Base-by-base conservation (phyloP, 2,329 filamentous ascomycete species). In the Diaporthe citriasiana region DNA sequence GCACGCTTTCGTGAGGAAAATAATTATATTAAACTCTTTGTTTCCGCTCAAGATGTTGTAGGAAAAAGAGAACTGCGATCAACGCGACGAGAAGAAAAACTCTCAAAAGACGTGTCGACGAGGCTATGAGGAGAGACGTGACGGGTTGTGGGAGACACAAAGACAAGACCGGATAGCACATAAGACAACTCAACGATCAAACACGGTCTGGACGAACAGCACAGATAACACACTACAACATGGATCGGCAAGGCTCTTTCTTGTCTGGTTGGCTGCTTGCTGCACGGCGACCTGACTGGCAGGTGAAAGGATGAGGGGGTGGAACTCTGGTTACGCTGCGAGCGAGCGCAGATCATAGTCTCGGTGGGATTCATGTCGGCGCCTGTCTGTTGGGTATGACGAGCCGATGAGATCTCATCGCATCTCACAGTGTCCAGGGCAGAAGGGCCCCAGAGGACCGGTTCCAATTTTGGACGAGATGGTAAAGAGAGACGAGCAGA, bases 291-390 rank as follows among this genome's bases (percentile, higher is more conserved):
- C 63, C 38, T 68, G 63, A 53, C 33, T 5, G 47, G 60, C 45
- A 35, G 45, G 60, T 33, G 60, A 17, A 47, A 45, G 10, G 55
- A 13, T 9, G 9, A 65, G 19, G 25, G 55, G 40, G 40, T 27
- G 38, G 57, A 13, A 38, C 63, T 51, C 15, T 51, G 45, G 27
- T 40, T 68, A 25, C 63, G 63, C 53, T 19, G 40, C 57, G 45
- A 57, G 53, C 69, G 53, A 71, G 55, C 69, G 69, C 42, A 45
- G 69, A 71, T 71, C 69, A 63, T 71, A 27, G 27, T 51, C 19
- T 13, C 15, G 45, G 1, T 27, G 40, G 30, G 30, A 60, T 4
- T 63, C 30, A 45, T 35, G 15, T 71, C 30, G 53, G 45, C 2
- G 17, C 10, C 15, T 19, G 51, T 51, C 40, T 40, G 10, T 63